Percentiles rank a stretch among this genome's conserved stretches.
phyloP scores from a whole-genome alignment of 2,329 filamentous ascomycete species.

The Pezicula rhizophila region DNA sequence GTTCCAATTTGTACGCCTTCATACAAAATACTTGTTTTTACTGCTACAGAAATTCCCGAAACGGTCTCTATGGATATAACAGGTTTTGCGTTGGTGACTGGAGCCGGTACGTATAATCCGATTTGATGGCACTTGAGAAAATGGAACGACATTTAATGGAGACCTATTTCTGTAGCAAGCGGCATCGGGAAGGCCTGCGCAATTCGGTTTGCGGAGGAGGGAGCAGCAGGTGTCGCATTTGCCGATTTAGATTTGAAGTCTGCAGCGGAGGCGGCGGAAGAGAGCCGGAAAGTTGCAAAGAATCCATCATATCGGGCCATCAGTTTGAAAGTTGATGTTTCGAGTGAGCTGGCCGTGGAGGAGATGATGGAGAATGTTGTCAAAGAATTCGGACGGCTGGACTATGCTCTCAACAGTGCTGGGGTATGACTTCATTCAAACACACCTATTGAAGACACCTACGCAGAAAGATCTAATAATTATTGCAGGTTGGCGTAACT shows the following conservation, averaged over 20 bases:
- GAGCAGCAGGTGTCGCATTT: slow-evolving; percentile 1
- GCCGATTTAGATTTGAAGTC: slow-evolving; percentile 4
- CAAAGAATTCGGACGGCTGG: slow-evolving; percentile 5
- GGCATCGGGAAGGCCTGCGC: slow-evolving; percentile 8
- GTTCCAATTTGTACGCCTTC: no score
- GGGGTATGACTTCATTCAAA: slow-evolving; percentile 3
- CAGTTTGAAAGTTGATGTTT: slow-evolving; percentile 3
- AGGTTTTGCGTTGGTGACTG: slow-evolving; percentile 5
- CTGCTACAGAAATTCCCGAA: no score
- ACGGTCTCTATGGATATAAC: no score
- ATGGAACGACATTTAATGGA: no score
- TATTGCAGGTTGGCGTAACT: slow-evolving; percentile 5
- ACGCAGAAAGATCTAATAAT: not conserved
- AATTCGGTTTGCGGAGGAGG: slow-evolving; percentile 3
- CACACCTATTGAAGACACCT: not conserved
- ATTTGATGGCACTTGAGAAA: not conserved
- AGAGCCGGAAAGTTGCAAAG: not conserved
- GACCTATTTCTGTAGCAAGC: slow-evolving; percentile 1
- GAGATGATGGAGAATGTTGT: not conserved
- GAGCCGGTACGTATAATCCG: not conserved
- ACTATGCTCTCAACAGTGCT: slow-evolving; percentile 9
- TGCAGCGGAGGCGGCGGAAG: not conserved
- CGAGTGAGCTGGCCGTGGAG: not conserved
- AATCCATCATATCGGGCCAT: slow-evolving; percentile 1
- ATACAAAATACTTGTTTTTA: no score